These are phyloP conservation scores for Cyberlindnera suaveolens DNA, from an alignment of 805 yeast genomes.

Conservation along the genomic window DNA sequence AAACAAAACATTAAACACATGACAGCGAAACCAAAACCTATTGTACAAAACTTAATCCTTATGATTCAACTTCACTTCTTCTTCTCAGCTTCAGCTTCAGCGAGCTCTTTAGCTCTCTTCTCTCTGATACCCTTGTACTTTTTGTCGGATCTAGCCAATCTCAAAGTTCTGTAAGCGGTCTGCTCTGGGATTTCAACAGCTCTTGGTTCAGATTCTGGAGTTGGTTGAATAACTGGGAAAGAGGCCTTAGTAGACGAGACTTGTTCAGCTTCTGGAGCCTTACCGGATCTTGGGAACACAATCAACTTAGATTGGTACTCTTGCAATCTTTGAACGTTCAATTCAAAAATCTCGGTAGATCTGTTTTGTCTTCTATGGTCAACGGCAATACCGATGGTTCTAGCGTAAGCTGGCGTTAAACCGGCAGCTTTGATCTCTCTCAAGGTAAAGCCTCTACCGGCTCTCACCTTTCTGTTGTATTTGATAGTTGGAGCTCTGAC, in stretches of 20 bases:
- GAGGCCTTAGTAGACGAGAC: constrained; percentile 65
- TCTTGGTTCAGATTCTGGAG: constrained; percentile 72
- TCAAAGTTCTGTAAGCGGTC: constrained; percentile 89
- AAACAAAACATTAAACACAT: no score
- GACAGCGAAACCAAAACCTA: no score
- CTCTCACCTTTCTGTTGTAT: constrained; percentile 99
- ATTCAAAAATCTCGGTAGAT: constrained; percentile 90
- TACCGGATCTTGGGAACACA: constrained; percentile 89
- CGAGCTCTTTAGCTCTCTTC: constrained; percentile 94
- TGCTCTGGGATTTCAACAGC: constrained; percentile 67
- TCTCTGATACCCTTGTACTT: constrained; percentile 93
- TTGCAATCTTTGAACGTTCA: constrained; percentile 92
- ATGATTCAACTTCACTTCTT: constrained; percentile 60
- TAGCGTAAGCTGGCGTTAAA: constrained; percentile 88
- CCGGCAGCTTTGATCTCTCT: constrained; percentile 99
- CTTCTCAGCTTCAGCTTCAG: constrained; percentile 99
- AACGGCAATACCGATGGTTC: constrained; percentile 97
- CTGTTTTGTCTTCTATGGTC: constrained; percentile 99
- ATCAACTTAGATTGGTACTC: constrained; percentile 95
- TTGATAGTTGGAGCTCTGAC: constrained; percentile 98
- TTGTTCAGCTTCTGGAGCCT: constrained; percentile 76
- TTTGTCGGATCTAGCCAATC: constrained; percentile 92
- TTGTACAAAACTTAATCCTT: no score
- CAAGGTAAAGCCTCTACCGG: constrained; percentile 98
- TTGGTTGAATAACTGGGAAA: constrained; percentile 88